Evolutionary conservation across 2,329 filamentous ascomycete species (phyloP).

Genomic region (Fusarium hainanense): DNA sequence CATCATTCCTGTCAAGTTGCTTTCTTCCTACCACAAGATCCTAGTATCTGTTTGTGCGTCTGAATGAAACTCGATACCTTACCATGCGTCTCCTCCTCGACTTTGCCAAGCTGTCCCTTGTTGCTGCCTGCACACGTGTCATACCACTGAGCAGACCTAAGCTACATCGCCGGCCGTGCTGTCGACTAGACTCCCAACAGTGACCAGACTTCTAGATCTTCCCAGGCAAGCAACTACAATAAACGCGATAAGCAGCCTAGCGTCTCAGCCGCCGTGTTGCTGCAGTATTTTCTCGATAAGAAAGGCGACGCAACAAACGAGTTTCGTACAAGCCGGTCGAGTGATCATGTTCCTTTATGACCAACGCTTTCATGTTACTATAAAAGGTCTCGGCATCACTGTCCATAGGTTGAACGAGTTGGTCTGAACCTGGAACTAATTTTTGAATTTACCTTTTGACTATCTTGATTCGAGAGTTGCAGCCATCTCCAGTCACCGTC

Average conservation of each 20-base stretch:
- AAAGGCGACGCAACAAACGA: conserved; percentile 16
- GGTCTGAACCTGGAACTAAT: conserved; percentile 19
- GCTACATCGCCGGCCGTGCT: conserved; percentile 22
- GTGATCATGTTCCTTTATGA: background rate
- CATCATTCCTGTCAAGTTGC: background rate
- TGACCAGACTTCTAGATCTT: conserved; percentile 29
- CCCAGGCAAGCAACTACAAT: background rate
- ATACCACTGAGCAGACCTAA: background rate
- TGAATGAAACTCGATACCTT: background rate
- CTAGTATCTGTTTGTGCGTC: background rate
- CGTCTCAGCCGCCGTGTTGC: conserved; percentile 25
- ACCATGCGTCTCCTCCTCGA: background rate
- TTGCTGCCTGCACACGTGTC: conserved; percentile 15
- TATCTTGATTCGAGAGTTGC: conserved; percentile 10
- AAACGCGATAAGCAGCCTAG: conserved; percentile 11
- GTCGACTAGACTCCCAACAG: conserved; percentile 18
- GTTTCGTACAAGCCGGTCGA: background rate
- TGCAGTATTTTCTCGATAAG: conserved; percentile 38
- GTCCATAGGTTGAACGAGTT: background rate
- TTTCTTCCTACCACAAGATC: background rate
- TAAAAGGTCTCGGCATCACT: background rate
- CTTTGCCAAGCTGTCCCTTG: conserved; percentile 2
- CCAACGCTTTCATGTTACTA: background rate
- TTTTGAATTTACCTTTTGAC: conserved; percentile 27
- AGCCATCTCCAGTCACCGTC: conserved; percentile 14